A percentile compares a stretch with the other conserved stretches of the same genome.
Evolutionary conservation across 768 basidiomycete genomes (phyloP).

Genomic region (Mycena capillaripes): DNA sequence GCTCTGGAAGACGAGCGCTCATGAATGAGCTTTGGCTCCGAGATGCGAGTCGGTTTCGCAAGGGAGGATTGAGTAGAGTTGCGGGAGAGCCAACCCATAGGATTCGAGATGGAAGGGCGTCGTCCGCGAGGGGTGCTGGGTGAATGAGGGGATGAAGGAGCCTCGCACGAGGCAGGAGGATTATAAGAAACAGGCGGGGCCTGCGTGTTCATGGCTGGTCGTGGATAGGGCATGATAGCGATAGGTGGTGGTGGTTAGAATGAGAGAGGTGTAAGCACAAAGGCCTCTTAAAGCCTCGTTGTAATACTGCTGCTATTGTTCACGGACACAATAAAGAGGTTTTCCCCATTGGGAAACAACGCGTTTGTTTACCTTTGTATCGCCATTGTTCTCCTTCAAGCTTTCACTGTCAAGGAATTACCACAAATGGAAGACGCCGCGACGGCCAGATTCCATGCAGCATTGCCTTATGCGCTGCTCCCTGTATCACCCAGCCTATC

Average conservation of each 20-base stretch:
- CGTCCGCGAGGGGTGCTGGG: conserved; percentile 43
- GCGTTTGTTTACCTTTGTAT: not conserved
- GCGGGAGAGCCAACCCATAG: conserved; percentile 69
- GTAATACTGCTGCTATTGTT: conserved; percentile 9
- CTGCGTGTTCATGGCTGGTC: conserved; percentile 35
- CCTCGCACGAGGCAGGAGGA: conserved; percentile 31
- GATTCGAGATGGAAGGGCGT: conserved; percentile 57
- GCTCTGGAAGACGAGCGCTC: conserved; percentile 57
- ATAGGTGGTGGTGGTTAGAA: conserved; percentile 34
- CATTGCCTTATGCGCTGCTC: conserved; percentile 64
- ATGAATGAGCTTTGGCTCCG: conserved; percentile 60
- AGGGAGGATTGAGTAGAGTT: conserved; percentile 49
- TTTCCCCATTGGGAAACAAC: not conserved
- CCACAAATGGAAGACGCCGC: conserved; percentile 33
- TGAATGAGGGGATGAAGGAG: conserved; percentile 43
- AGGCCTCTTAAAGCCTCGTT: not conserved
- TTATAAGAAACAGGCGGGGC: conserved; percentile 41
- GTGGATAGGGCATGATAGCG: conserved; percentile 42
- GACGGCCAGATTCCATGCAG: conserved; percentile 61
- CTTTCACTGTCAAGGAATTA: not conserved
- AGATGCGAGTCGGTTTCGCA: conserved; percentile 49
- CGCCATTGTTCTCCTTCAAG: not conserved
- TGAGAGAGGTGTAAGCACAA: conserved; percentile 13
- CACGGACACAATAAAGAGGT: conserved; percentile 22
- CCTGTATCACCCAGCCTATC: conserved; percentile 70